Conservation (phyloP, 768 basidiomycete genomes). For the Gymnopilus junonius region DNA sequence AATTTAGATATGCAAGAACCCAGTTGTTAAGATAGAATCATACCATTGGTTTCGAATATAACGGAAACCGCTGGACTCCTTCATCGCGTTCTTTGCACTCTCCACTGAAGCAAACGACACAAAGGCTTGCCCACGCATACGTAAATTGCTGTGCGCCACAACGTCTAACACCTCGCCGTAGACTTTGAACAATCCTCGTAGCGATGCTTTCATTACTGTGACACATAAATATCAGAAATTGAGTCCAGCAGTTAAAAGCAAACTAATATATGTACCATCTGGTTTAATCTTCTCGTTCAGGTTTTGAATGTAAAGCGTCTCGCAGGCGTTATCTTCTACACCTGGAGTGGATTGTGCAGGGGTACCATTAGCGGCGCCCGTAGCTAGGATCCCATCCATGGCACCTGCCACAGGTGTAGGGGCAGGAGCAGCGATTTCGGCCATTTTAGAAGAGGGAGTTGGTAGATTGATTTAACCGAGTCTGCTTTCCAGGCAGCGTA, state of each 20-base stretch:
- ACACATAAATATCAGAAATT: conserved; percentile 5
- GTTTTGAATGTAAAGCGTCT: conserved; percentile 96
- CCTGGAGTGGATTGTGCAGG: conserved; percentile 21
- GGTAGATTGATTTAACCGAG: background rate
- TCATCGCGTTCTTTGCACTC: conserved; percentile 84
- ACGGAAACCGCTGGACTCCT: conserved; percentile 93
- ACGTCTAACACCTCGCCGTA: conserved; percentile 95
- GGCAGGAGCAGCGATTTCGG: conserved; percentile 30
- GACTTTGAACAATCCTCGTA: conserved; percentile 87
- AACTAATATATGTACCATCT: conserved; percentile 49
- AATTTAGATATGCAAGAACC: too few species aligned
- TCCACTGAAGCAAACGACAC: conserved; percentile 88
- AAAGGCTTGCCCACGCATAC: conserved; percentile 99
- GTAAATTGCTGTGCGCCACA: conserved; percentile 91
- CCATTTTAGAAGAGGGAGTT: conserved; percentile 9
- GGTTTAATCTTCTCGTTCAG: conserved; percentile 93
- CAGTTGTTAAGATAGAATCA: too few species aligned
- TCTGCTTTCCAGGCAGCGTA: background rate
- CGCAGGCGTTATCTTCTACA: conserved; percentile 49
- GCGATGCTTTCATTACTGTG: conserved; percentile 84
- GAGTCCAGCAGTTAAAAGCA: background rate
- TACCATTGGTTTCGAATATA: conserved; percentile 98
- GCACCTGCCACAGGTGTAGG: conserved; percentile 9
- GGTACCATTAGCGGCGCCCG: conserved; percentile 1
- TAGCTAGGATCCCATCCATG: conserved; percentile 37